Evolutionary conservation across 352 stramenopile genomes (phyloP), one percentile per base, ranked within the genome.

Genomic region (Phytophthora foliorum): DNA sequence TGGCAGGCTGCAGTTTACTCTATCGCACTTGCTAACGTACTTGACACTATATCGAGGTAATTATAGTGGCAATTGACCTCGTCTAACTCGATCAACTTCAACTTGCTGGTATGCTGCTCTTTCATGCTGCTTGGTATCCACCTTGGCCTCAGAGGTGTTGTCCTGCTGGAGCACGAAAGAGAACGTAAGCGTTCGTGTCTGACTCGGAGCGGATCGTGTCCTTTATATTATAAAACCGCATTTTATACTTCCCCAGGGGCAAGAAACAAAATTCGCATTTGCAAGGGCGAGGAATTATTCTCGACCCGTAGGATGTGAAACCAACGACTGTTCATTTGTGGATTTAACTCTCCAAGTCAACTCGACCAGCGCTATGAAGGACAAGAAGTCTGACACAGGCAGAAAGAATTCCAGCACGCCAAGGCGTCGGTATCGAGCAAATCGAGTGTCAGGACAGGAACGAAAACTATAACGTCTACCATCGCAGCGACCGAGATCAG

Each of bases 1-100:
- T 44, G 54, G 36, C 25, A 27, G 41, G 11, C 14, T 9, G 36
- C 14, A 17, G 54, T 62, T 62, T 51, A 62, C 54, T 52, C 54
- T 53, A 62, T 53, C 41, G 36, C n/a, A 19, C 2, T 16, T 34
- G 41, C 14, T 62, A 27, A 62, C 55, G 36, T 60, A 49, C 34
- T 6, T 41, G 34, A 1, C 34, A 41, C 34, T 41, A 41, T 41
- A 16, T n/a, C 34, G 16, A 19, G 13, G 34, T 0, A 17, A 17
- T 13, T 13, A 24, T 45, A 45, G n/a, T 46, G 39, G 25, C 39
- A 19, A 41, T 0, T 13, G 7, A 34, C n/a, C 39, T n/a, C 39
- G 39, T 46, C n/a, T 46, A 46, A 46, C 5, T n/a, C 34, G 34
- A 41, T 41, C 34, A 41, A n/a, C 13, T 19, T 41, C 34, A 41